Base-by-base conservation (phyloP, 768 basidiomycete genomes). In the Boletus reticulatus region DNA sequence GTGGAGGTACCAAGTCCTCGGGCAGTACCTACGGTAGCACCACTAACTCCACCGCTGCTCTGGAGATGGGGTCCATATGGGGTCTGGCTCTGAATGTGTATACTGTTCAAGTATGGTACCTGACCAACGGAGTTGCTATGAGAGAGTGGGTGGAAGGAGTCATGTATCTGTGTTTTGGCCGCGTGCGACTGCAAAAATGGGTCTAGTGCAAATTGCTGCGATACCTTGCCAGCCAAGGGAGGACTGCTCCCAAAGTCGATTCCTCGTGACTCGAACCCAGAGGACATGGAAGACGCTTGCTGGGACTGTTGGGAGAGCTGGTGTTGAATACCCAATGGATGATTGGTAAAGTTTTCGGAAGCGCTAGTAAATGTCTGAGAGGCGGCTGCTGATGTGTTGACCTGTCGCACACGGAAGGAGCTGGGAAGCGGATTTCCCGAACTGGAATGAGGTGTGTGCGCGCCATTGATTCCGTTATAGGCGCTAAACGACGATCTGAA, bases 11-110 rank as follows among this genome's bases (percentile, higher is more conserved):
- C 62, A 16, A 75, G 49, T 42, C 70, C 73, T 48, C 66, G 65
- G 29, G 55, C 48, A 49, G 55, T 48, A 16, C 64, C 59, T 27
- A 65, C 60, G 1, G 44, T 36, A 39, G 60, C 57, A 13, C 57
- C 49, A 38, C 70, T 54, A 13, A 71, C 60, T 10, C 73, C 66
- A 19, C 72, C 76, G 47, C 77, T 69, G 22, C 82, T 68, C 39
- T 76, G 78, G 3, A 89, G 72, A 62, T 87, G 87, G 29, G 87
- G 84, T 5, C 88, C 87, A 55, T 86, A 92, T 2, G 88, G 87
- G 3, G 88, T 87, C 71, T 91, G 89, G 5, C 86, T 85, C 50
- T 85, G 83, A 59, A 88, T 74, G 41, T 77, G 84, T 39, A 78
- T 69, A 48, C 73, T 72, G 17, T 76, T 76, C 55, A 75, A 54